Evolutionary conservation across 768 basidiomycete species (phyloP).

Genomic region (Lyophyllum shimeji): DNA sequence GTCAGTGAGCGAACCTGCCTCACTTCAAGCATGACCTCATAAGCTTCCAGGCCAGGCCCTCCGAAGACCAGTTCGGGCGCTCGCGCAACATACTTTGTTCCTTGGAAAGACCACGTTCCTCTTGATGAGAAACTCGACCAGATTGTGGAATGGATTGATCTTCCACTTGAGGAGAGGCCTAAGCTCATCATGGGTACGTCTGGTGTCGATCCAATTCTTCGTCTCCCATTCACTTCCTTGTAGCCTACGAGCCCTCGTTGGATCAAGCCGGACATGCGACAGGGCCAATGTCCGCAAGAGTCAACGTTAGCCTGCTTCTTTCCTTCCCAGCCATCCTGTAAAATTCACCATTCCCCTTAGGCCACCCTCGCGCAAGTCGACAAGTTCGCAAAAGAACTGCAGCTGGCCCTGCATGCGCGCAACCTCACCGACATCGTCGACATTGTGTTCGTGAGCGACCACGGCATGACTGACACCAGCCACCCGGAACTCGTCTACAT

Average conservation of each 20-base stretch:
- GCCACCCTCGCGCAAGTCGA: slow-evolving; percentile 70
- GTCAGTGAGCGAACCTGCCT: slow-evolving; percentile 39
- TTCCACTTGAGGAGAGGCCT: slow-evolving; percentile 69
- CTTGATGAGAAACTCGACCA: slow-evolving; percentile 72
- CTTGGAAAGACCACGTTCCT: slow-evolving; percentile 74
- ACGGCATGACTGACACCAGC: slow-evolving; percentile 92
- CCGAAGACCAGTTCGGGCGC: slow-evolving; percentile 64
- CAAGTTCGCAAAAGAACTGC: slow-evolving; percentile 68
- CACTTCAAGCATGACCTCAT: not conserved
- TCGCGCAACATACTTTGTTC: slow-evolving; percentile 73
- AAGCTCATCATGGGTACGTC: slow-evolving; percentile 71
- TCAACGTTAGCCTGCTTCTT: slow-evolving; percentile 55
- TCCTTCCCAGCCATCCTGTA: not conserved
- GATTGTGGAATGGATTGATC: slow-evolving; percentile 80
- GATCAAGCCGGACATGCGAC: slow-evolving; percentile 82
- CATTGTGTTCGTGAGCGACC: slow-evolving; percentile 86
- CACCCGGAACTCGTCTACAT: slow-evolving; percentile 74
- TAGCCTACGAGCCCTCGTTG: slow-evolving; percentile 82
- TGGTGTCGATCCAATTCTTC: slow-evolving; percentile 4
- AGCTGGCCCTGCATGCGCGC: slow-evolving; percentile 58
- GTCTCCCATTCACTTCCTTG: not conserved
- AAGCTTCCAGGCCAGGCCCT: slow-evolving; percentile 71
- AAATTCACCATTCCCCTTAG: slow-evolving; percentile 30
- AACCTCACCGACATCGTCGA: slow-evolving; percentile 85
- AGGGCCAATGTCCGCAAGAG: slow-evolving; percentile 66